A percentile compares a stretch with the other conserved stretches of the same genome.
Evolutionary conservation across 345 rosid genomes (phyloP).

Genomic region (Corchorus olitorius): DNA sequence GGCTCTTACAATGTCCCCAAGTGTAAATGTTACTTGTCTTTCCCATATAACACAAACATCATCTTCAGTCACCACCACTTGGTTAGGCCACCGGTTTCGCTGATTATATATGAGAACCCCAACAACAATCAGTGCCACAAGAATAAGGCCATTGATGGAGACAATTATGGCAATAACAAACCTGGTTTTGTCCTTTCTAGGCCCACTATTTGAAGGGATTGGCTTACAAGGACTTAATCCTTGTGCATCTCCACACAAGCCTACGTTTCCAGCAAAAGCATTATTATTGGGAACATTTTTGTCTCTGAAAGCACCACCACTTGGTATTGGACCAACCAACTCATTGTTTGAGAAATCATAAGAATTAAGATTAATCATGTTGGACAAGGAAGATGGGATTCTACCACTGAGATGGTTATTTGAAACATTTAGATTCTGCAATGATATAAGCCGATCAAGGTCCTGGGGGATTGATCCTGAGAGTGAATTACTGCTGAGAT

Average conservation of each 20-base stretch:
- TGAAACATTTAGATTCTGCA: slow-evolving; percentile 60
- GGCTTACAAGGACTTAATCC: slow-evolving; percentile 45
- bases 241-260: slow-evolving; percentile 54
- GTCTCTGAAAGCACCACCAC: slow-evolving; percentile 39
- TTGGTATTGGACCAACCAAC: slow-evolving; percentile 55
- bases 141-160: slow-evolving; percentile 34
- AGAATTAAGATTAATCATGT: slow-evolving; percentile 46
- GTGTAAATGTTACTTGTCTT: slow-evolving; percentile 59
- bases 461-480: slow-evolving; percentile 53
- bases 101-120: slow-evolving; percentile 15
- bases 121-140: slow-evolving; percentile 19
- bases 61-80: slow-evolving; percentile 32
- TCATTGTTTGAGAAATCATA: slow-evolving; percentile 61
- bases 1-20: slow-evolving; percentile 63
- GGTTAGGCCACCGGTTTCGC: slow-evolving; percentile 28
- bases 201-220: slow-evolving; percentile 16
- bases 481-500: slow-evolving; percentile 64
- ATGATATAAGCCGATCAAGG: slow-evolving; percentile 36
- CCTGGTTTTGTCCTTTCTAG: slow-evolving; percentile 27
- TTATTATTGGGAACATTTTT: slow-evolving; percentile 38
- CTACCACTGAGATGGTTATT: slow-evolving; percentile 54
- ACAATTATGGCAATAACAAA: slow-evolving; percentile 42
- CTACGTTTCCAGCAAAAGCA: slow-evolving; percentile 52
- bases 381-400: slow-evolving; percentile 50
- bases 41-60: slow-evolving; percentile 53